These are phyloP conservation scores for Pseudogymnoascus sp. DNA, from an alignment of 2,329 filamentous ascomycete genomes.

Conservation along the genomic window DNA sequence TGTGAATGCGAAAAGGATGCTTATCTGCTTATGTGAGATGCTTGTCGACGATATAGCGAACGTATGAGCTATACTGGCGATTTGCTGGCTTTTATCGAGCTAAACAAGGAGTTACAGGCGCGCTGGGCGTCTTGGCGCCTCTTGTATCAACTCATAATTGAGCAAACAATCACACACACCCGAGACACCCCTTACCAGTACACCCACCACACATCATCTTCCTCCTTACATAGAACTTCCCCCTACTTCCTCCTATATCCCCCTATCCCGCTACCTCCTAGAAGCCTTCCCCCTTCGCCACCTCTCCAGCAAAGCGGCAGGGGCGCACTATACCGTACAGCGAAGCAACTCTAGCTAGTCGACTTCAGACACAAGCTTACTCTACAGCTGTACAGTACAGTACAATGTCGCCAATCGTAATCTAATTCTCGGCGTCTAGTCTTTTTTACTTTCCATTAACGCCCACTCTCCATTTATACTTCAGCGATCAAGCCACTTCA, in stretches of 20 bases:
- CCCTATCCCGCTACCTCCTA: too few relatives aligned
- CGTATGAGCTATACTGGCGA: neutral
- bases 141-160: neutral
- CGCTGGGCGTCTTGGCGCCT: neutral
- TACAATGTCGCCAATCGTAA: neutral
- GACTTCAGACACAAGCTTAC: neutral
- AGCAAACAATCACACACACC: too few relatives aligned
- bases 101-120: neutral
- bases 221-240: too few relatives aligned
- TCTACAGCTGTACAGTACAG: neutral
- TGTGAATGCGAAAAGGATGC: neutral
- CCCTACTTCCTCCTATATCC: too few relatives aligned
- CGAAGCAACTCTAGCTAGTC: neutral
- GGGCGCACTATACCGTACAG: neutral
- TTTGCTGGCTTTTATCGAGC: neutral
- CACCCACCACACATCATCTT: too few relatives aligned
- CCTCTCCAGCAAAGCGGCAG: too few relatives aligned
- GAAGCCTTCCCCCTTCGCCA: too few relatives aligned
- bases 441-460: neutral
- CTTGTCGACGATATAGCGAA: neutral
- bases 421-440: neutral
- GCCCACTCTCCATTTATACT: neutral
- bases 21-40: neutral
- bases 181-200: too few relatives aligned
- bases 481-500: neutral